Evolutionary conservation across 768 basidiomycete species (phyloP), one percentile per base, ranked within the genome.

Genomic region (Calocybe indica): DNA sequence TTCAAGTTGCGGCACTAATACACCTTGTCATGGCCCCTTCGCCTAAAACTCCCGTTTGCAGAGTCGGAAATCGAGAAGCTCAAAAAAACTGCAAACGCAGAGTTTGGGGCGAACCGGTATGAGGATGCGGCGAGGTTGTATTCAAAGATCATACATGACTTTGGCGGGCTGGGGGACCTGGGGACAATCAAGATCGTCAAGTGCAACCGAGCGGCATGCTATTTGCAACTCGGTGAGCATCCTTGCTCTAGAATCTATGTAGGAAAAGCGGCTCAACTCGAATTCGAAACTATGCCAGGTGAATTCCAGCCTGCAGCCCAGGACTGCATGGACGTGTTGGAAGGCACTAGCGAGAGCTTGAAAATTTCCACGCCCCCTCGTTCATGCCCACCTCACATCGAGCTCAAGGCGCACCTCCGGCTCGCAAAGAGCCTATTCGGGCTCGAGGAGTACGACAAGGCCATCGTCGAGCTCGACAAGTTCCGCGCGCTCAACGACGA

Each of bases 201-300:
- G 6, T 49, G 48, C 43, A 53, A 53, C 31, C 37, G 52, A 11
- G 52, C 52, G 2, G 52, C 52, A 13, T 49, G 48, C 30, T 53
- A 53, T 37, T 37, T 49, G 33, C 34, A 44, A 30, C 43, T 46
- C 3, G 44, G 52, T 53, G 36, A 13, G 44, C 22, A 22, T 22
- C 22, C 40, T 5, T 7, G 12, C 30, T 40, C 5, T 32, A 12
- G 13, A 28, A 28, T 3, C 30, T 5, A 10, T 11, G 28, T 1
- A 7, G 12, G 8, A 30, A 7, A 3, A 34, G 9, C 31, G 7
- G 31, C 37, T 11, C 28, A n/a, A 3, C 33, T 22, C 14, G 15
- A 11, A 4, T 22, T 22, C 4, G 22, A 22, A 22, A 22, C 22
- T 22, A 1, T 22, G n/a, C 1, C 36, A 49, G 48, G 28, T 34